phyloP scores from a whole-genome alignment of 1,284 basidiomycete species.

The Puccinia horiana region DNA sequence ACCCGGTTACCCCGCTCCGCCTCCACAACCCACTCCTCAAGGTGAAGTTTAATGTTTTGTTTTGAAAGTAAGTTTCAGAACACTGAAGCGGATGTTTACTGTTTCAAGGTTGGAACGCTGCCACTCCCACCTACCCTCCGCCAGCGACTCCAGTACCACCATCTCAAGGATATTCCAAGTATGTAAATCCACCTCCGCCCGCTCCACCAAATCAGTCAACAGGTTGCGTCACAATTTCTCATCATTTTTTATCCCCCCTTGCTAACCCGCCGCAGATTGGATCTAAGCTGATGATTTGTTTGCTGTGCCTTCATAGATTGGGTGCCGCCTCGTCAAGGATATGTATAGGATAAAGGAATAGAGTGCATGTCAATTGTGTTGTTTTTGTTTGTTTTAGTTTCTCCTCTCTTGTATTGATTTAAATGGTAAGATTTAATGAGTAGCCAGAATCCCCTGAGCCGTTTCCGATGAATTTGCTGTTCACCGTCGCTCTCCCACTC shows the following conservation, averaged over 20 bases:
- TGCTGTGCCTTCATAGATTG: not conserved
- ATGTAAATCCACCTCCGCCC: conserved; percentile 25
- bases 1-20: conserved; percentile 26
- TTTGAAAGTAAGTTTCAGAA: not conserved
- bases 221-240: conserved; percentile 24
- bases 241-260: not conserved
- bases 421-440: conserved; percentile 8
- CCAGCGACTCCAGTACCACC: conserved; percentile 6
- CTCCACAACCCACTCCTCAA: conserved; percentile 34
- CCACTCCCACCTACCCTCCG: conserved; percentile 10
- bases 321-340: conserved; percentile 27
- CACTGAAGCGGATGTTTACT: not conserved
- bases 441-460: too few relatives aligned
- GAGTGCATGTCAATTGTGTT: not conserved
- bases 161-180: conserved; percentile 26
- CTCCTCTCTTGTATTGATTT: conserved; percentile 21
- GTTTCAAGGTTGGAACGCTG: conserved; percentile 16
- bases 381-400: not conserved
- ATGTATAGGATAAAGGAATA: conserved; percentile 14
- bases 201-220: conserved; percentile 12
- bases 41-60: conserved; percentile 3
- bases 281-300: not conserved
- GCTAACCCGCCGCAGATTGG: not conserved
- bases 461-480: too few relatives aligned
- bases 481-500: too few relatives aligned